phyloP scores from a whole-genome alignment of 164 flowering plant genomes.

The Cinnamomum chago region DNA sequence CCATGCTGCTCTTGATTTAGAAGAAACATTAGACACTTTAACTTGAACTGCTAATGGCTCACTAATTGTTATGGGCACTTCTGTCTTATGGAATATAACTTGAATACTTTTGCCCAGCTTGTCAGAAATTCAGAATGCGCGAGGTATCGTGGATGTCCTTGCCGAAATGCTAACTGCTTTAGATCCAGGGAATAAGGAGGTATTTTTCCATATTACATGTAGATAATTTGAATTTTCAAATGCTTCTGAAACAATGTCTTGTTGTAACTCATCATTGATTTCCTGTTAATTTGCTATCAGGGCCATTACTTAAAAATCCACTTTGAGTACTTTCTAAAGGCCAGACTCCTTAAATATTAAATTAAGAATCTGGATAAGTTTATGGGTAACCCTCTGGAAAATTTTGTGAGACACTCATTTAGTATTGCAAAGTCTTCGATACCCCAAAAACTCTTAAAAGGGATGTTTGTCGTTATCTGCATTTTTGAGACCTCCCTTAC shows the following conservation, averaged over 20 bases:
- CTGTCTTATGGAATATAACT: not conserved
- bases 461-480: too few species aligned
- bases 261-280: not conserved
- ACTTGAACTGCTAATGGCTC: not conserved
- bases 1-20: too few species aligned
- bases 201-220: conserved; percentile 4
- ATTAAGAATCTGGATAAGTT: not conserved
- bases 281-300: not conserved
- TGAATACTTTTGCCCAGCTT: conserved; percentile 35
- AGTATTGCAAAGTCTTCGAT: not conserved
- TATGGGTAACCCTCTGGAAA: not conserved
- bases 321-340: not conserved
- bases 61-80: conserved; percentile 1
- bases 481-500: too few species aligned
- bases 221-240: not conserved
- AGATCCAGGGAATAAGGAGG: conserved; percentile 58
- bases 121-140: conserved; percentile 96
- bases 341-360: not conserved
- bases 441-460: not conserved
- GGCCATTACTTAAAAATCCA: not conserved
- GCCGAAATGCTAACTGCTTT: conserved; percentile 94
- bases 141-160: conserved; percentile 97
- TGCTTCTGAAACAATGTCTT: not conserved
- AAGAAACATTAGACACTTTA: not conserved
- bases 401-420: not conserved